Evolutionary conservation across 805 yeast genomes (phyloP), one percentile per base, ranked within the genome.

Genomic region (Zygotorulaspora danielsina): DNA sequence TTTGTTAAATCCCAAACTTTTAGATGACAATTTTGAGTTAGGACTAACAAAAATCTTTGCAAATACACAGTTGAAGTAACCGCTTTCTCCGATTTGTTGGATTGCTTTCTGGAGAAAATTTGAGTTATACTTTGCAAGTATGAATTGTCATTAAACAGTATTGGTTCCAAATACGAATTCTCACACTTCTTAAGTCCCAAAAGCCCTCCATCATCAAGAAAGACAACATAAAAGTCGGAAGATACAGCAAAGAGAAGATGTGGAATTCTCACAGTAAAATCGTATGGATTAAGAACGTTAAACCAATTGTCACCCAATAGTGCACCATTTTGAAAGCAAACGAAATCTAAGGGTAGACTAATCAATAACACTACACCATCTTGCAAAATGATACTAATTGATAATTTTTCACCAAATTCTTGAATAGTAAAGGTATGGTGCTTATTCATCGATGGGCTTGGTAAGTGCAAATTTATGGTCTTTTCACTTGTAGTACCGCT

Each of bases 121-220:
- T 49, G 57, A 3, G 66, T 62, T 29, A 61, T 47, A 48, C 59
- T 60, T 46, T 59, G 69, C 26, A 66, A 53, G 48, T 69, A 76
- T 9, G 77, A 60, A 51, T 70, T 50, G 64, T 81, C 88, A 42
- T 70, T 73, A 57, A 82, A 83, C 19, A 77, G 61, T 32, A 57
- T 59, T 7, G 73, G 75, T 41, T 64, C 75, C 29, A 65, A 57
- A 12, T 51, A 45, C 5, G 41, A 45, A 10, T 51, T 49, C 2
- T 38, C 30, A 8, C 38, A 20, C 45, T 55, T 60, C 19, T 53
- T 53, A 41, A 83, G 65, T 32, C 78, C 79, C 35, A 86, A 62
- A 29, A 88, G 57, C 1, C 89, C 86, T 18, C 97, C 96, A 62
- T 89, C 95, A 31, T 71, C 70, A 34, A 88, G 66, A 4, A 86